These are phyloP conservation scores for Fonsecaea erecta DNA, from an alignment of 2,329 filamentous ascomycete genomes.

Conservation along the genomic window DNA sequence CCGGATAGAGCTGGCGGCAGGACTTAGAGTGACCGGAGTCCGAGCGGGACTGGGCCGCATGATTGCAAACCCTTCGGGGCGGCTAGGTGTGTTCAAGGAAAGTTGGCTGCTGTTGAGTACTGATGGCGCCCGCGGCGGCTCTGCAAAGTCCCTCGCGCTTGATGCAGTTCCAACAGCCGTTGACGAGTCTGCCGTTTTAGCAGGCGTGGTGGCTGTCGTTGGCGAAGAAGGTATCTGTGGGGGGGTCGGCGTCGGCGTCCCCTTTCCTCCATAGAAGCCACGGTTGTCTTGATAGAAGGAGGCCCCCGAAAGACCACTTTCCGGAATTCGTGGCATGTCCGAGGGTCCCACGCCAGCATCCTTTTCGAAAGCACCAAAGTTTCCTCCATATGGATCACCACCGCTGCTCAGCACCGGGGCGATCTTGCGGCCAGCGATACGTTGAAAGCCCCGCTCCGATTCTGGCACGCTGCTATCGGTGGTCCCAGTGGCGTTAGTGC, in stretches of 20 bases:
- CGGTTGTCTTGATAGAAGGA: slow-evolving; percentile 42
- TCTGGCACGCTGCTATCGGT: slow-evolving; percentile 30
- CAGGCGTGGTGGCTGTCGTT: slow-evolving; percentile 24
- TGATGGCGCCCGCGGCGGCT: not conserved
- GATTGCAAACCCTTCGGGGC: slow-evolving; percentile 42
- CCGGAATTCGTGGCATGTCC: slow-evolving; percentile 29
- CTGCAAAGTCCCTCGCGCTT: slow-evolving; percentile 31
- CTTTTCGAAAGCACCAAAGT: slow-evolving; percentile 39
- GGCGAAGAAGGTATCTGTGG: slow-evolving; percentile 30
- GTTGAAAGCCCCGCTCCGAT: slow-evolving; percentile 56
- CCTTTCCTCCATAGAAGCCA: slow-evolving; percentile 38
- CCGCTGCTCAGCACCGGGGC: slow-evolving; percentile 52
- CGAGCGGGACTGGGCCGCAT: slow-evolving; percentile 51
- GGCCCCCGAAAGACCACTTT: slow-evolving; percentile 35
- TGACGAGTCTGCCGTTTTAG: slow-evolving; percentile 12
- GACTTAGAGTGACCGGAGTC: slow-evolving; percentile 47
- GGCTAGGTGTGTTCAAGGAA: slow-evolving; percentile 36
- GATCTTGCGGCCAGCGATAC: slow-evolving; percentile 55
- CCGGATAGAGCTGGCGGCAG: slow-evolving; percentile 39
- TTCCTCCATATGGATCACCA: slow-evolving; percentile 51
- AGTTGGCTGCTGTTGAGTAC: slow-evolving; percentile 24
- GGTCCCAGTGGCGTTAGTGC: slow-evolving; percentile 43
- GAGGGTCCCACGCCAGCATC: slow-evolving; percentile 30
- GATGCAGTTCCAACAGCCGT: slow-evolving; percentile 8
- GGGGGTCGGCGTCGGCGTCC: slow-evolving; percentile 25